Evolutionary conservation across 805 yeast species (phyloP).

Genomic region (Pichia pseudocactophila): DNA sequence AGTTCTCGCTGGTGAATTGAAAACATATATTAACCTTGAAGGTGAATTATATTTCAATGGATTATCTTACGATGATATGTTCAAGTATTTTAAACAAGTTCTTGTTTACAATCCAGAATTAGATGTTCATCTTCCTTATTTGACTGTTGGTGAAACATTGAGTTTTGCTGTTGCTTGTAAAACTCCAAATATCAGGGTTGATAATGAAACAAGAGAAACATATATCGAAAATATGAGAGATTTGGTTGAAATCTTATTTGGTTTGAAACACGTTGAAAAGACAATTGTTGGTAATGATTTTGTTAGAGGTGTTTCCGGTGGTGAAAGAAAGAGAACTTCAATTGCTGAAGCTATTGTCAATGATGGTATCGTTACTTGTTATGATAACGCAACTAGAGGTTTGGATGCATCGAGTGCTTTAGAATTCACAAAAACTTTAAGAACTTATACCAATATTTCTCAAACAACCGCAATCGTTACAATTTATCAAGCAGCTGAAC

Average conservation of each 20-base stretch:
- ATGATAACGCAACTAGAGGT: slow-evolving; percentile 68
- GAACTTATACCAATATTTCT: slow-evolving; percentile 48
- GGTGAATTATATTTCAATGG: slow-evolving; percentile 42
- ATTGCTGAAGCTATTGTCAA: slow-evolving; percentile 55
- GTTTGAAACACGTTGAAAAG: slow-evolving; percentile 49
- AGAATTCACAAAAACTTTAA: slow-evolving; percentile 52
- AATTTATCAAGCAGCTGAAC: slow-evolving; percentile 62
- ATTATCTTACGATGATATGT: slow-evolving; percentile 36
- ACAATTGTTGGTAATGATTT: slow-evolving; percentile 62
- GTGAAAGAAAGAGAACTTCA: slow-evolving; percentile 65
- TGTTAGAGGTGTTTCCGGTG: slow-evolving; percentile 65
- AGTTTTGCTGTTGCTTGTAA: slow-evolving; percentile 46
- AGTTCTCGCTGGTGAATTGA: slow-evolving; percentile 36
- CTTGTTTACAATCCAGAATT: slow-evolving; percentile 47
- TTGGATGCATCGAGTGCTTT: slow-evolving; percentile 63
- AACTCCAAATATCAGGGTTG: slow-evolving; percentile 42
- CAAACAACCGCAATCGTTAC: slow-evolving; percentile 54
- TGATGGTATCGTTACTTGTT: slow-evolving; percentile 47
- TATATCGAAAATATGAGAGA: slow-evolving; percentile 38
- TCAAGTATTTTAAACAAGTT: slow-evolving; percentile 35
- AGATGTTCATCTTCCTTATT: slow-evolving; percentile 46
- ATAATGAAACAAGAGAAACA: slow-evolving; percentile 31
- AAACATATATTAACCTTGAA: slow-evolving; percentile 28
- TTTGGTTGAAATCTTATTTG: slow-evolving; percentile 43
- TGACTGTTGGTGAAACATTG: slow-evolving; percentile 46